These are phyloP conservation scores for Globisporangium okanoganense DNA, from an alignment of 352 stramenopile species.

Conservation along the genomic window DNA sequence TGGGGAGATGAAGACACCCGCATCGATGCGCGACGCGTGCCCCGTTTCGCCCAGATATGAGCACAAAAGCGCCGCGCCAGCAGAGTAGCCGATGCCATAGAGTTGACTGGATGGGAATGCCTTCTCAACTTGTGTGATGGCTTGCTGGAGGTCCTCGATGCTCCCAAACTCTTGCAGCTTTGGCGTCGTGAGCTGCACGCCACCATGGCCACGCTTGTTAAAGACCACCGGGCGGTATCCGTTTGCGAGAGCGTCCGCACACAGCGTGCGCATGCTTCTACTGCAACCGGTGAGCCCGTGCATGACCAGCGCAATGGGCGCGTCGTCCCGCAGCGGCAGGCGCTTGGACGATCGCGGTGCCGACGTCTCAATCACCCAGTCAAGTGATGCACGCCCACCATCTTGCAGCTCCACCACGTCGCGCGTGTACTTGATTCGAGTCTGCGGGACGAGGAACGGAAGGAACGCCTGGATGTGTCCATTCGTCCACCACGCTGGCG, in stretches of 20 bases:
- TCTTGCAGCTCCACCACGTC: slow-evolving; percentile 57
- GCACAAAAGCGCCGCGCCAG: slow-evolving; percentile 60
- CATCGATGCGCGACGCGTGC: slow-evolving; percentile 39
- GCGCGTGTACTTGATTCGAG: slow-evolving; percentile 46
- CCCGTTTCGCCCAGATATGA: slow-evolving; percentile 73
- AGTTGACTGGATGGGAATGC: slow-evolving; percentile 43
- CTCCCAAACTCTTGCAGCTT: slow-evolving; percentile 74
- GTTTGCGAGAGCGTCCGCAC: slow-evolving; percentile 46
- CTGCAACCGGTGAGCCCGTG: slow-evolving; percentile 71
- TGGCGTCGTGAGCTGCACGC: slow-evolving; percentile 51
- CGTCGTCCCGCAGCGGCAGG: slow-evolving; percentile 17
- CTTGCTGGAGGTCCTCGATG: slow-evolving; percentile 49
- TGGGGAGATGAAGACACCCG: slow-evolving; percentile 66
- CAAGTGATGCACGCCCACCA: slow-evolving; percentile 59
- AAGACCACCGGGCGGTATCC: slow-evolving; percentile 81
- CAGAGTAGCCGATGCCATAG: slow-evolving; percentile 72
- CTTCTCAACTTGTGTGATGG: slow-evolving; percentile 45
- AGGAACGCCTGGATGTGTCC: slow-evolving; percentile 67
- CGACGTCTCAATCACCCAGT: slow-evolving; percentile 54
- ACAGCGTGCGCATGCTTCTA: slow-evolving; percentile 55
- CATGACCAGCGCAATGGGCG: slow-evolving; percentile 61
- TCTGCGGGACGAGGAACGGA: slow-evolving; percentile 67
- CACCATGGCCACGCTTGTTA: slow-evolving; percentile 81
- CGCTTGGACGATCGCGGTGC: slow-evolving; percentile 4
- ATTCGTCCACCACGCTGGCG: slow-evolving; percentile 76